Conservation (phyloP, 202 grass and related monocot species). For the Hordeum pubiflorum region DNA sequence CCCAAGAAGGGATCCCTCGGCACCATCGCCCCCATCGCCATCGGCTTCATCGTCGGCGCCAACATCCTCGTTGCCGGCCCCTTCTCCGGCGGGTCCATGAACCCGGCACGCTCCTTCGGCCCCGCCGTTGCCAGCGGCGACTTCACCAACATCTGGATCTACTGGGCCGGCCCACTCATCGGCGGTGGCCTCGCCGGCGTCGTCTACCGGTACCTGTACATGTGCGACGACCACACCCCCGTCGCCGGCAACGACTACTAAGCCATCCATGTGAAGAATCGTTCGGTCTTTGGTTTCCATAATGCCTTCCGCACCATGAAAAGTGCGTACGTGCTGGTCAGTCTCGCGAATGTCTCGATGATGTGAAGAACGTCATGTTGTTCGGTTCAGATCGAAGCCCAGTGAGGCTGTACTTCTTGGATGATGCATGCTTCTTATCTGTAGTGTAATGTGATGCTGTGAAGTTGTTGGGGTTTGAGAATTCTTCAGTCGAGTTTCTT, state of each 20-base stretch:
- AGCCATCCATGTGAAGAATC: not conserved
- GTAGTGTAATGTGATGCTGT: not conserved
- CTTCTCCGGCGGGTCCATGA: slow-evolving; percentile 82
- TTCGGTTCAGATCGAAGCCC: slow-evolving; percentile 21
- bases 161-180: not conserved
- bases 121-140: not conserved
- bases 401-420: not conserved
- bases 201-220: slow-evolving; percentile 5
- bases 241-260: slow-evolving; percentile 37
- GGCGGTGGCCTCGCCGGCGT: slow-evolving; percentile 13
- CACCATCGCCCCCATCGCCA: slow-evolving; percentile 82
- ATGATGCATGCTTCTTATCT: slow-evolving; percentile 14
- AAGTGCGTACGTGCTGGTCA: not conserved
- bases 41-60: slow-evolving; percentile 75
- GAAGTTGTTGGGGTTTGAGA: not conserved
- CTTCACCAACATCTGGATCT: not conserved
- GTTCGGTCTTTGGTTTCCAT: not conserved
- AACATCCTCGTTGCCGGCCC: slow-evolving; percentile 81
- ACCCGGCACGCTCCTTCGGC: slow-evolving; percentile 22
- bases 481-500: not conserved
- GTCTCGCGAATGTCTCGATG: not conserved
- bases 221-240: slow-evolving; percentile 43
- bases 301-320: slow-evolving; percentile 1
- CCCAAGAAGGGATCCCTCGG: slow-evolving; percentile 70
- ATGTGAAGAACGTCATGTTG: slow-evolving; percentile 1